Evolutionary conservation across 805 yeast species (phyloP), one percentile per base, ranked within the genome.

Genomic region (Kuraishia cidri): DNA sequence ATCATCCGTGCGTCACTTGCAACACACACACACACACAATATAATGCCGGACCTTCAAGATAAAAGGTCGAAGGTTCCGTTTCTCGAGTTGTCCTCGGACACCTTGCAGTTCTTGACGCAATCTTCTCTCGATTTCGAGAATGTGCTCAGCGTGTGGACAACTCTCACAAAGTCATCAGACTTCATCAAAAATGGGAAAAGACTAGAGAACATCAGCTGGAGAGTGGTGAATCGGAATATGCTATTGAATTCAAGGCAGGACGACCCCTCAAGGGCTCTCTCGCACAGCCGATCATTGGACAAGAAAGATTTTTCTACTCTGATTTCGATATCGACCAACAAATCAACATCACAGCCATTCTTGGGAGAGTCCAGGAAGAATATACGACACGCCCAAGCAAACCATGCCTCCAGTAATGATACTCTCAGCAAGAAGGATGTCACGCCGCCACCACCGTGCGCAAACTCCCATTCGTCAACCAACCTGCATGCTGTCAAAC

Each of bases 91-190:
- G 12, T 52, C 58, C 7, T 45, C 42, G 13, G 41, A 48, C 15
- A 51, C 55, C 4, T 27, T 51, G 18, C 40, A 43, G 19, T 29
- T 43, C 13, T 34, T 54, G 14, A 25, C 10, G 24, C 44, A 40
- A 19, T 41, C 46, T 15, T 50, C 50, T 3, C 42, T 60, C 9
- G 62, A 62, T 26, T 46, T 64, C 24, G 64, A 61, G 34, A 59
- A 58, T 31, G 59, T 63, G 3, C 41, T 64, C 19, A 54, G 62
- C 3, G 54, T 64, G 16, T 62, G 68, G 65, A 58, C 66, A 7
- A 64, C 66, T 2, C 32, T 57, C 10, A 50, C 51, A 8, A 56
- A 57, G 33, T 48, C 56, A 2, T 45, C 56, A 16, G 52, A 48
- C 28, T 46, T 47, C 30, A 47, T 57, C 12, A 40, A 40, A 24